These are phyloP conservation scores for Plasmodium reichenowi DNA, from an alignment of 169 alveolate species.

Conservation along the genomic window DNA sequence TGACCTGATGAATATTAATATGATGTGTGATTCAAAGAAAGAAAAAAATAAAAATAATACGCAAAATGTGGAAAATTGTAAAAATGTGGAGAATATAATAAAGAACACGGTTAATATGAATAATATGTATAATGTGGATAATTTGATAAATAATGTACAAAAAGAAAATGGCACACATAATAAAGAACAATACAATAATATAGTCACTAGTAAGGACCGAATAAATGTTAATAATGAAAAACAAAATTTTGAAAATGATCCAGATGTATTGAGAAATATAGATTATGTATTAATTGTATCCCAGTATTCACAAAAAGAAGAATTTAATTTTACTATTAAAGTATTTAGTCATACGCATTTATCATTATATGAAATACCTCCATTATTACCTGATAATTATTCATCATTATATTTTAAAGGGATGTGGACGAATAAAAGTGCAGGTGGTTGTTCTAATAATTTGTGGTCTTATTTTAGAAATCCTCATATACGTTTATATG, in stretches of 20 bases:
- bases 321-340: constrained; percentile 79
- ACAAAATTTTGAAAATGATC: constrained; percentile 38
- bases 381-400: constrained; percentile 67
- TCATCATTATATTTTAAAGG: constrained; percentile 77
- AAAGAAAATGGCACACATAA: too few relatives aligned
- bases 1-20: not conserved
- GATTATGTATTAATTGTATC: constrained; percentile 81
- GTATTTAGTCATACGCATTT: constrained; percentile 78
- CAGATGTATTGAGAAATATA: constrained; percentile 32
- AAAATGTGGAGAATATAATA: not conserved
- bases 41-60: not conserved
- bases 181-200: too few relatives aligned
- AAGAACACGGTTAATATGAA: not conserved
- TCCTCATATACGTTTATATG: constrained; percentile 85
- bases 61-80: not conserved
- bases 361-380: constrained; percentile 78
- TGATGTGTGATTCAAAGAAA: not conserved
- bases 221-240: not conserved
- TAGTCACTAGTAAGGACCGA: too few relatives aligned
- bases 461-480: constrained; percentile 84
- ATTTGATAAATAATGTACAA: not conserved
- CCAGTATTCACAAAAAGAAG: constrained; percentile 81
- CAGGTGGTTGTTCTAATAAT: constrained; percentile 88
- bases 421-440: constrained; percentile 79
- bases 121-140: constrained; percentile 1